phyloP scores from a whole-genome alignment of 2,329 filamentous ascomycete species.

The Dothiorella sarmentorum region DNA sequence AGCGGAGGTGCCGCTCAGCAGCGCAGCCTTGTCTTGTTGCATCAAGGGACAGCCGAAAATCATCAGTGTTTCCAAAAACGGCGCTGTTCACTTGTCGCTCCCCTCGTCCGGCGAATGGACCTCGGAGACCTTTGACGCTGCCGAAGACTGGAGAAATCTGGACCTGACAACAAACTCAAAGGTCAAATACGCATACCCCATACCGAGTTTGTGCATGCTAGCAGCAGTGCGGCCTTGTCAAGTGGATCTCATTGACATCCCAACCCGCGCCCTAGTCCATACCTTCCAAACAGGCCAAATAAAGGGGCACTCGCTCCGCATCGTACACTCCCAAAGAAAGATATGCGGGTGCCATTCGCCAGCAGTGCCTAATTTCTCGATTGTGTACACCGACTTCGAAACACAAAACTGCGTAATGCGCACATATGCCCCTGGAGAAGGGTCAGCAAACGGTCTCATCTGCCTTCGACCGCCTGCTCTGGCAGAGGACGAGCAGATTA shows the following conservation, averaged over 20 bases:
- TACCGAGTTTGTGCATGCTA: constrained; percentile 58
- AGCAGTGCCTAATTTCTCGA: constrained; percentile 59
- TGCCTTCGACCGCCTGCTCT: constrained; percentile 49
- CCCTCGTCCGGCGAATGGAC: constrained; percentile 26
- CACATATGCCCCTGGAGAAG: constrained; percentile 55
- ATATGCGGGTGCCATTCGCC: constrained; percentile 53
- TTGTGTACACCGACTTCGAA: constrained; percentile 60
- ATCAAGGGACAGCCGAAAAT: constrained; percentile 30
- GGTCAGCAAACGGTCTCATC: constrained; percentile 51
- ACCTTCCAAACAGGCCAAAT: constrained; percentile 60
- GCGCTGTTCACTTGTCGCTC: constrained; percentile 32
- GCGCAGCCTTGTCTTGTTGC: constrained; percentile 28
- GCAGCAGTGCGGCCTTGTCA: constrained; percentile 57
- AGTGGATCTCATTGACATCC: constrained; percentile 61
- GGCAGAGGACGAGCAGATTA: constrained; percentile 25
- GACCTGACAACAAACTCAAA: constrained; percentile 42
- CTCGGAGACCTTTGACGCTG: constrained; percentile 33
- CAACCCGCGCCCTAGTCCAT: constrained; percentile 55
- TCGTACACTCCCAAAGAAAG: constrained; percentile 54
- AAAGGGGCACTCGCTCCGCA: constrained; percentile 57
- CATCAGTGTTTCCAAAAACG: constrained; percentile 33
- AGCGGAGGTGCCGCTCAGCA: constrained; percentile 27
- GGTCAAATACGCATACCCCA: constrained; percentile 56
- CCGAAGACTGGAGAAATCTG: constrained; percentile 23
- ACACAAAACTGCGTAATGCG: constrained; percentile 63